Evolutionary conservation across 495 filamentous ascomycete species (phyloP), one percentile per base, ranked within the genome.

Genomic region (Aspergillus kassunensis): DNA sequence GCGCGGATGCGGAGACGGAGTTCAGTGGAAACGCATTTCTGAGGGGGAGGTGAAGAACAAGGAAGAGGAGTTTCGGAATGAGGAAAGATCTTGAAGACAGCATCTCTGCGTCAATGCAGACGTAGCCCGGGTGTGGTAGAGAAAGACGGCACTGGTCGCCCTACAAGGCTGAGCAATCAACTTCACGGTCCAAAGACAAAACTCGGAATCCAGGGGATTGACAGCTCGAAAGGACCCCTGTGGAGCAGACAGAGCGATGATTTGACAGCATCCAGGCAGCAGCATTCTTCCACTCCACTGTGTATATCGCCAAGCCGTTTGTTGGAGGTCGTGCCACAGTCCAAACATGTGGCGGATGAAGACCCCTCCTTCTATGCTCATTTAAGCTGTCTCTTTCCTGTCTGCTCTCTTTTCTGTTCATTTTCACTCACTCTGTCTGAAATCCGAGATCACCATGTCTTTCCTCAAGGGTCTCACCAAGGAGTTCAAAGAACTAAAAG

Each of bases 401-500:
- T n/a, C 15, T 34, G 12, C 31, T 31, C 29, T 31, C 31, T 13
- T 13, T 5, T 5, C 31, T 12, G 11, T n/a, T 34, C 31, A n/a
- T 12, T 6, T 10, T 34, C 11, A 12, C 3, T 34, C 31, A n/a
- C n/a, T n/a, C n/a, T n/a, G n/a, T n/a, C n/a, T 18, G 15, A 12
- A 15, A 43, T 2, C 11, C n/a, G n/a, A n/a, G n/a, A n/a, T n/a
- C n/a, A n/a, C n/a, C 24, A 45, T 45, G 43, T 45, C 43, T 15
- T 45, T 45, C 20, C 19, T 45, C 43, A 33, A 33, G 29, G 29
- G 15, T 4, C 29, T 45, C 1, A 34, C 43, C 27, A 45, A 45
- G 43, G 43, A 45, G 29, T 45, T 45, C 43, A 45, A 45, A 29
- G 43, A 45, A 29, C 43, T 45, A 8, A 45, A 45, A 29, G 43